Percentiles rank a stretch among this genome's conserved stretches.
These are phyloP conservation scores for Aegilops bicornis DNA, from an alignment of 176 grass and related monocot species.

Conservation along the genomic window DNA sequence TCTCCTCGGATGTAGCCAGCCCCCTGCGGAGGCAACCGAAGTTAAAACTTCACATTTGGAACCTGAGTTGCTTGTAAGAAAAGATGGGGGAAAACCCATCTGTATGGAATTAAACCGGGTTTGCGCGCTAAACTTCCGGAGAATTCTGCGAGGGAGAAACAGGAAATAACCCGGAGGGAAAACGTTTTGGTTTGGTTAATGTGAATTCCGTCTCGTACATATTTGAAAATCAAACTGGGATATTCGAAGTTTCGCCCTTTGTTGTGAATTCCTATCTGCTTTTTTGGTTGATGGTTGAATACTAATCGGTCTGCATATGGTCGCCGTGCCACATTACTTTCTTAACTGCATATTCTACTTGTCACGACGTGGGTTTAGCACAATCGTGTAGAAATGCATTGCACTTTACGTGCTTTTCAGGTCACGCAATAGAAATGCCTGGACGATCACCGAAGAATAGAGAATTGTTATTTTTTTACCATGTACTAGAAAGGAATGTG, in stretches of 20 bases:
- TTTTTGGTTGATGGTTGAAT: neutral
- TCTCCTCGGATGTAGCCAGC: slow-evolving; percentile 55
- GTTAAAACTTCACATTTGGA: slow-evolving; percentile 18
- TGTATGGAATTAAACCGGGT: slow-evolving; percentile 42
- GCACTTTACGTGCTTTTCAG: too few relatives aligned
- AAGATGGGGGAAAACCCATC: slow-evolving; percentile 33
- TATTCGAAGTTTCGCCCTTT: slow-evolving; percentile 11
- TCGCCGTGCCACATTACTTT: too few relatives aligned
- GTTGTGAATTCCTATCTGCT: neutral
- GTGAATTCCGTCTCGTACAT: slow-evolving; percentile 59
- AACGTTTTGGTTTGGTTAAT: slow-evolving; percentile 49
- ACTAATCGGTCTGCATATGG: neutral
- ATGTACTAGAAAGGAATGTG: too few relatives aligned
- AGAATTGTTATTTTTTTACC: too few relatives aligned
- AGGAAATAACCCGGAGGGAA: slow-evolving; percentile 31
- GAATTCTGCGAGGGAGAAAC: slow-evolving; percentile 31
- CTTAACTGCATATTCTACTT: too few relatives aligned
- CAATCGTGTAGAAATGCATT: too few relatives aligned
- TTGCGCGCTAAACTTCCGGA: slow-evolving; percentile 18
- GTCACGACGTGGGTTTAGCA: too few relatives aligned
- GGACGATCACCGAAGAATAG: too few relatives aligned
- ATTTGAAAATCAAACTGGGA: slow-evolving; percentile 48
- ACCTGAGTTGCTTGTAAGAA: slow-evolving; percentile 49
- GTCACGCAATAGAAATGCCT: too few relatives aligned
- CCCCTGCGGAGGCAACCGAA: slow-evolving; percentile 5